phyloP scores from a whole-genome alignment of 768 basidiomycete genomes.

The Tulasnella sp. region DNA sequence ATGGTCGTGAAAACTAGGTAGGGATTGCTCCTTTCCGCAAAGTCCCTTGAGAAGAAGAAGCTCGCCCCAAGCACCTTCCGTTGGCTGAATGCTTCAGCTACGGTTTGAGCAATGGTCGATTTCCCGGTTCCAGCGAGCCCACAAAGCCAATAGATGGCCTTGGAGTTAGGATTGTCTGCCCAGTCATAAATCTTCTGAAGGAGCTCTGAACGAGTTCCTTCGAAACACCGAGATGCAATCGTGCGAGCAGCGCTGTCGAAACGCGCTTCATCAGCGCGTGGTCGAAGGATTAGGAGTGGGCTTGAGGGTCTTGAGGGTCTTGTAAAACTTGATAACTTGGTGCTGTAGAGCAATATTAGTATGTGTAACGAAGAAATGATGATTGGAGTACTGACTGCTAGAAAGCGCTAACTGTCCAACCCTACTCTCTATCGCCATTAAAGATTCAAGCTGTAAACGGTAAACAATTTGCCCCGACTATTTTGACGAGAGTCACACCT shows the following conservation, averaged over 20 bases:
- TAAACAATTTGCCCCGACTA: no score
- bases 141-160: slow-evolving; percentile 23
- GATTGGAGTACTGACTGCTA: no score
- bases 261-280: slow-evolving; percentile 5
- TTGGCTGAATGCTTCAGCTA: slow-evolving; percentile 22
- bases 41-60: slow-evolving; percentile 26
- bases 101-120: slow-evolving; percentile 29
- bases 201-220: not conserved
- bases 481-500: no score
- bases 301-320: no score
- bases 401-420: no score
- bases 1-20: slow-evolving; percentile 26
- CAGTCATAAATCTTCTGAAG: slow-evolving; percentile 3
- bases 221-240: not conserved
- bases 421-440: no score
- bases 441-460: no score
- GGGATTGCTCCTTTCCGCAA: slow-evolving; percentile 18
- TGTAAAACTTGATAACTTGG: not conserved
- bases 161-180: slow-evolving; percentile 1
- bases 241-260: slow-evolving; percentile 2
- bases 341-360: no score
- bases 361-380: not conserved
- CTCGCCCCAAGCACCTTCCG: slow-evolving; percentile 25
- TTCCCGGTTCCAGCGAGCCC: slow-evolving; percentile 31
- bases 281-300: not conserved